Conservation (phyloP, 1,139 yeast species). For the Kurtzmaniella quercitrusa region DNA sequence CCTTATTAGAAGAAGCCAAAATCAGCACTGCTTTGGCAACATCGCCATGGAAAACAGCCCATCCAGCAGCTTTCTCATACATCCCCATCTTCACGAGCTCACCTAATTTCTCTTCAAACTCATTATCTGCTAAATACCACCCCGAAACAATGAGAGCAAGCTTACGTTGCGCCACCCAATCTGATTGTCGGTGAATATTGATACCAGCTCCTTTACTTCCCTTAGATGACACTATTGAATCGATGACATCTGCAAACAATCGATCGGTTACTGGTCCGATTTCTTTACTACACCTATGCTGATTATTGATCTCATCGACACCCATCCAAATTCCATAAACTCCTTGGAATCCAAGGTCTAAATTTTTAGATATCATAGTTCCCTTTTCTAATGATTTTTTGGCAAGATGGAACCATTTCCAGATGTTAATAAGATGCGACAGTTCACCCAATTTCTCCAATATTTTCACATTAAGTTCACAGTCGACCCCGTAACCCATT, state of each 20-base stretch:
- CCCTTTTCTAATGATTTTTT: conserved; percentile 64
- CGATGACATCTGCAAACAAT: conserved; percentile 43
- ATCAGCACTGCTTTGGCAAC: conserved; percentile 76
- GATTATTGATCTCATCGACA: conserved; percentile 54
- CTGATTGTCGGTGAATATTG: conserved; percentile 44
- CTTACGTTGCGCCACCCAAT: conserved; percentile 60
- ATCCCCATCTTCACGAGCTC: conserved; percentile 56
- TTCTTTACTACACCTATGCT: conserved; percentile 43
- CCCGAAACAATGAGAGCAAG: conserved; percentile 84
- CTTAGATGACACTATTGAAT: conserved; percentile 37
- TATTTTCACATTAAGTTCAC: conserved; percentile 58
- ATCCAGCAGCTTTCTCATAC: conserved; percentile 90
- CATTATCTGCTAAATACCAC: conserved; percentile 80
- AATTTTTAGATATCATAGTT: conserved; percentile 58
- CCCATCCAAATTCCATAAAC: conserved; percentile 91
- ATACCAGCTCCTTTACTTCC: conserved; percentile 44
- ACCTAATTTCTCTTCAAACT: conserved; percentile 66
- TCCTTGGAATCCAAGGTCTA: conserved; percentile 86
- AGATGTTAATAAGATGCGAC: conserved; percentile 63
- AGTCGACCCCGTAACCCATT: conserved; percentile 70
- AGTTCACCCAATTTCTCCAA: conserved; percentile 51
- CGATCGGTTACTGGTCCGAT: conserved; percentile 32
- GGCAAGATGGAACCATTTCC: conserved; percentile 87
- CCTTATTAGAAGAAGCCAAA: conserved; percentile 55
- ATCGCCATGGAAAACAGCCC: conserved; percentile 96